A percentile compares a stretch with the other conserved stretches of the same genome.
These are phyloP conservation scores for Senecio squalidus DNA, from an alignment of 140 eudicot species.

Conservation along the genomic window DNA sequence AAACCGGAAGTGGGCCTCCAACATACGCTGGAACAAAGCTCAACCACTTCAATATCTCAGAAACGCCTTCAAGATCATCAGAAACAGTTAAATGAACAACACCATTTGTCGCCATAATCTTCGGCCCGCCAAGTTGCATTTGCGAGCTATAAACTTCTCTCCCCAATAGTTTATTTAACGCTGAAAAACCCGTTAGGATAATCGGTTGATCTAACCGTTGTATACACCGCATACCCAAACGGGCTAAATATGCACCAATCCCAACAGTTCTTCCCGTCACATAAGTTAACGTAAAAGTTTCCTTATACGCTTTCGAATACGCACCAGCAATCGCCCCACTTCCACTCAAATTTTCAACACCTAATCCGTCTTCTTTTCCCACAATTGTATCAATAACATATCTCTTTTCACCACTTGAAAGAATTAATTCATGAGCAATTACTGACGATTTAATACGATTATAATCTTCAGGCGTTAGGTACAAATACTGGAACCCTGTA, in stretches of 20 bases:
- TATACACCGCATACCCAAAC: conserved; percentile 99
- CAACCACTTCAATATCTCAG: conserved; percentile 91
- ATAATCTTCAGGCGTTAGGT: conserved; percentile 84
- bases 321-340: conserved; percentile 99
- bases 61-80: conserved; percentile 90
- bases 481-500: conserved; percentile 85
- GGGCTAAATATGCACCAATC: conserved; percentile 96
- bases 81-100: conserved; percentile 94
- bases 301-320: conserved; percentile 81
- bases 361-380: conserved; percentile 89
- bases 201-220: conserved; percentile 97
- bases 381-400: conserved; percentile 88
- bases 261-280: conserved; percentile 98
- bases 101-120: conserved; percentile 96
- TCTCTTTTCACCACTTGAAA: conserved; percentile 66
- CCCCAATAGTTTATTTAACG: conserved; percentile 89
- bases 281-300: conserved; percentile 86
- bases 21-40: conserved; percentile 77
- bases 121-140: conserved; percentile 99
- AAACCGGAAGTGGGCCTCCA: conserved; percentile 93
- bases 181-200: conserved; percentile 90
- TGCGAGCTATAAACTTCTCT: conserved; percentile 98
- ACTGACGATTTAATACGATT: conserved; percentile 60
- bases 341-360: conserved; percentile 92
- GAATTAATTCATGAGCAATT: conserved; percentile 73